Evolutionary conservation across 768 basidiomycete species (phyloP).

Genomic region (Podaxis sp.): DNA sequence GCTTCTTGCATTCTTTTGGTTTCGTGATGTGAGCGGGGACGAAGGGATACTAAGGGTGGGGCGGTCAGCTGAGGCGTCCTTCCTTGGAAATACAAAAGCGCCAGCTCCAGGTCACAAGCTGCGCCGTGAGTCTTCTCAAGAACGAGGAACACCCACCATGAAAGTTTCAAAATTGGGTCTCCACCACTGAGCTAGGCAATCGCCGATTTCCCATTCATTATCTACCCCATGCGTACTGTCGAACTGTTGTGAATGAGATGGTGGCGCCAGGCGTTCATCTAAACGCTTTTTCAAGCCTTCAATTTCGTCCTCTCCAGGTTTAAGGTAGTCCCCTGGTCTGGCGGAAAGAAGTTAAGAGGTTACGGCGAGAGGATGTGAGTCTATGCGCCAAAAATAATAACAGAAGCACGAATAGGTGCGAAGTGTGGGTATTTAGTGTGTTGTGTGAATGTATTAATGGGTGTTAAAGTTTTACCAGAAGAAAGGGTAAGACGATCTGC

Average conservation of each 20-base stretch:
- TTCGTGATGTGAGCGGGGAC: constrained; percentile 95
- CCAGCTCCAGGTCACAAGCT: not conserved
- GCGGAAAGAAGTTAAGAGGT: not conserved
- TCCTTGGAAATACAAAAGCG: too few relatives aligned
- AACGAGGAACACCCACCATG: constrained; percentile 65
- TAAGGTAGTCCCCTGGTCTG: constrained; percentile 98
- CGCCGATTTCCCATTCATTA: constrained; percentile 95
- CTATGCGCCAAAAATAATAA: not conserved
- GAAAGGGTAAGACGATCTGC: not conserved
- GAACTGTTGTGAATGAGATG: constrained; percentile 66
- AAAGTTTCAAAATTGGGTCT: constrained; percentile 98
- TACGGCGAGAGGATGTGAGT: not conserved
- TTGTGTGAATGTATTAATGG: not conserved
- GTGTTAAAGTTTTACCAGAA: not conserved
- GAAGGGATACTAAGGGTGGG: constrained; percentile 73
- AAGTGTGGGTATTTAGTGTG: not conserved
- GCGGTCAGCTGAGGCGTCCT: not conserved
- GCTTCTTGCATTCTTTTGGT: constrained; percentile 97
- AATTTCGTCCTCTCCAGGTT: constrained; percentile 91
- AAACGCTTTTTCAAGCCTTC: constrained; percentile 88
- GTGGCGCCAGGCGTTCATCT: constrained; percentile 86
- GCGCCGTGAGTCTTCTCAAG: not conserved
- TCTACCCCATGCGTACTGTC: constrained; percentile 73
- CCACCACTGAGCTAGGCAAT: constrained; percentile 99
- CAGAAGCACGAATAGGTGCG: not conserved